Evolutionary conservation across 768 basidiomycete genomes (phyloP).

Genomic region (Tylopilus sp.): DNA sequence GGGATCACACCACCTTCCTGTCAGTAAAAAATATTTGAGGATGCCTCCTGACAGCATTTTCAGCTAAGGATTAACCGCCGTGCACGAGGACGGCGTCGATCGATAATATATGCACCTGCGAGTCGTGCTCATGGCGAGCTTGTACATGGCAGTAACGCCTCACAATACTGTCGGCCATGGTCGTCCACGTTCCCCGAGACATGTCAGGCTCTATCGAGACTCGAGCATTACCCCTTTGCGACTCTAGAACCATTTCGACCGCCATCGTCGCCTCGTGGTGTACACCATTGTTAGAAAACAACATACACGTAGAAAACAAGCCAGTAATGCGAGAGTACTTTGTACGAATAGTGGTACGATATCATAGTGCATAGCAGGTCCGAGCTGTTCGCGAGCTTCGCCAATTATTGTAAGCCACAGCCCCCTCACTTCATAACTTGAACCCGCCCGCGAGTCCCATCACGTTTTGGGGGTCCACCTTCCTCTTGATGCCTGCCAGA

Average conservation of each 20-base stretch:
- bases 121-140: conserved; percentile 7
- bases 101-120: conserved; percentile 10
- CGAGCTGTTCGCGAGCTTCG: neutral
- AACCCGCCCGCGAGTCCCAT: conserved; percentile 70
- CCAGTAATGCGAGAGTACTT: neutral
- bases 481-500: conserved; percentile 39
- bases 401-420: neutral
- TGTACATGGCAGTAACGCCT: conserved; percentile 6
- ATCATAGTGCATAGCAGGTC: conserved; percentile 7
- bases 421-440: conserved; percentile 50
- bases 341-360: neutral
- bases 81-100: conserved; percentile 16
- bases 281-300: neutral
- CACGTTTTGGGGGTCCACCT: conserved; percentile 53
- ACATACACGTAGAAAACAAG: neutral
- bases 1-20: conserved; percentile 9
- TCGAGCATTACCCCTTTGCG: neutral
- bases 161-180: conserved; percentile 2
- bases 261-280: neutral
- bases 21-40: neutral
- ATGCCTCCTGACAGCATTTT: conserved; percentile 1
- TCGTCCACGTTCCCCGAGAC: neutral
- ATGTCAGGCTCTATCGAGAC: neutral
- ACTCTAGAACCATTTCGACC: neutral
- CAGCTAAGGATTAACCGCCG: conserved; percentile 26